These are phyloP conservation scores for Acrocalymma vagum DNA, from an alignment of 2,329 filamentous ascomycete genomes.

Conservation along the genomic window DNA sequence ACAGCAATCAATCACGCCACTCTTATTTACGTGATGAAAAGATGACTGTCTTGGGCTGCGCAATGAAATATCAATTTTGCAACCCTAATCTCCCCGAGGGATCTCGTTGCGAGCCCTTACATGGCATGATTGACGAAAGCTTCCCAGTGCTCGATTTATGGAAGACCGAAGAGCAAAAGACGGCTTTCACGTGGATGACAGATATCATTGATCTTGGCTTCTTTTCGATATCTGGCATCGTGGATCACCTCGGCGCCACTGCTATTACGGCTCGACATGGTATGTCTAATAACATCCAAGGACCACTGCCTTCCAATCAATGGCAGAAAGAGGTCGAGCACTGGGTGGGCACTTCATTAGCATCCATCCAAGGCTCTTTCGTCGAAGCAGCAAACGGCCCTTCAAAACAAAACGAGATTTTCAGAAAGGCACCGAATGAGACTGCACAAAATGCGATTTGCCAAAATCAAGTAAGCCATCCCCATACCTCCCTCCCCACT, in stretches of 20 bases:
- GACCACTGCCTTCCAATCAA: slow-evolving; percentile 30
- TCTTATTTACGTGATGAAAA: slow-evolving; percentile 24
- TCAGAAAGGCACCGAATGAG: slow-evolving; percentile 4
- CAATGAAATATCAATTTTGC: slow-evolving; percentile 42
- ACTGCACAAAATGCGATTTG: slow-evolving; percentile 8
- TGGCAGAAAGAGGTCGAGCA: slow-evolving; percentile 38
- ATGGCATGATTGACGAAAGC: slow-evolving; percentile 10
- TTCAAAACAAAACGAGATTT: slow-evolving; percentile 5
- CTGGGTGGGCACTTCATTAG: slow-evolving; percentile 35
- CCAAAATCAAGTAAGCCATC: too few species aligned
- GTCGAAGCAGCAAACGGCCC: slow-evolving; percentile 11
- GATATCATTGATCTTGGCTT: slow-evolving; percentile 1
- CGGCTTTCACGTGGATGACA: not conserved
- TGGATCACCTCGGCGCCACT: slow-evolving; percentile 1
- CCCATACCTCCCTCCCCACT: too few species aligned
- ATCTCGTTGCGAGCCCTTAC: slow-evolving; percentile 17
- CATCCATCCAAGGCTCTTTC: slow-evolving; percentile 27
- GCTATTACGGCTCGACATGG: slow-evolving; percentile 3
- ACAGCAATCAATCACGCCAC: slow-evolving; percentile 5
- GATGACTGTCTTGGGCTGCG: slow-evolving; percentile 34
- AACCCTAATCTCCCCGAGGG: slow-evolving; percentile 21
- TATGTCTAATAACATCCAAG: slow-evolving; percentile 8
- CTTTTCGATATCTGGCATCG: slow-evolving; percentile 6
- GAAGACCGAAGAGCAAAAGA: not conserved
- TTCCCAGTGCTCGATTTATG: slow-evolving; percentile 1